Conservation (phyloP, 345 rosid genomes). For the Ricinus communis region DNA sequence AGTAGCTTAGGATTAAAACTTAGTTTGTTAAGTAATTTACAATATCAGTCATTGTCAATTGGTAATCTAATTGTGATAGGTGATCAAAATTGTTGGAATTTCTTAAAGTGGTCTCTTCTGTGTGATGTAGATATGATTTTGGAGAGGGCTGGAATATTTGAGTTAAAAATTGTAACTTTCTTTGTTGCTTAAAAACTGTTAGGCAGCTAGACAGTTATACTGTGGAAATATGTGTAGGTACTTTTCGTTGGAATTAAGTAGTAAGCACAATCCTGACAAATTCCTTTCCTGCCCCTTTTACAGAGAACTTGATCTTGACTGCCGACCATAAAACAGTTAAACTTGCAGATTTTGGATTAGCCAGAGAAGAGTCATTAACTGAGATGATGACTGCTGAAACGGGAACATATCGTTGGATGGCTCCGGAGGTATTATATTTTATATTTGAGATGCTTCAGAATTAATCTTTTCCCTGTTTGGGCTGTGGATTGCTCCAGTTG, state of each 20-base stretch:
- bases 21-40: neutral
- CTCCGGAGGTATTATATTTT: slow-evolving; percentile 71
- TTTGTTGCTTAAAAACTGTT: no score
- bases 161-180: neutral
- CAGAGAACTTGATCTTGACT: slow-evolving; percentile 91
- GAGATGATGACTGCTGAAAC: slow-evolving; percentile 99
- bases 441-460: slow-evolving; percentile 2
- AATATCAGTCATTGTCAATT: neutral
- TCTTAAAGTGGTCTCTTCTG: neutral
- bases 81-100: neutral
- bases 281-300: slow-evolving; percentile 23
- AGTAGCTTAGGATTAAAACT: neutral
- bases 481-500: slow-evolving; percentile 1
- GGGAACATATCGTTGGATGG: slow-evolving; percentile 99
- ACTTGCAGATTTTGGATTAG: slow-evolving; percentile 97
- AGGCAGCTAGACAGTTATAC: neutral
- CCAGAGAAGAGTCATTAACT: slow-evolving; percentile 95
- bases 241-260: neutral
- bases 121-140: neutral
- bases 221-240: neutral
- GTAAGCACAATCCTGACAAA: slow-evolving; percentile 12
- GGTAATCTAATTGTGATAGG: neutral
- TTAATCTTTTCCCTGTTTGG: neutral
- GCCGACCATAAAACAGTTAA: slow-evolving; percentile 84
- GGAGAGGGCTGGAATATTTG: neutral